A percentile compares a stretch with the other conserved stretches of the same genome.
phyloP scores from a whole-genome alignment of 768 basidiomycete genomes.

The Auricularia sp. region DNA sequence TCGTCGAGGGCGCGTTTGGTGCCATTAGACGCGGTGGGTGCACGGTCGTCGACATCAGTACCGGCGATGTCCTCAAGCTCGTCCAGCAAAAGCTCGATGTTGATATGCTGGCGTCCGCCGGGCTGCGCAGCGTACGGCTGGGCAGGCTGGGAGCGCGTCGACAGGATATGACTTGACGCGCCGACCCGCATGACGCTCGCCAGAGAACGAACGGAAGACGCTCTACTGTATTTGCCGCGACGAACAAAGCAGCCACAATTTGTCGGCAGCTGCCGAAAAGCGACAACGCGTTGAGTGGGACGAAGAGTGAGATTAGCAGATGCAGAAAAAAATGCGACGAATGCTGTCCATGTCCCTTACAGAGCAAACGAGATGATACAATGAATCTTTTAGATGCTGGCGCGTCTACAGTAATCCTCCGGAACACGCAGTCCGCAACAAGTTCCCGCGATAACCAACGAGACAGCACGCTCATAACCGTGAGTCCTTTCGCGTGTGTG shows the following conservation, averaged over 20 bases:
- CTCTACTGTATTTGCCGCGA: too few relatives aligned
- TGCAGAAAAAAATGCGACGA: not conserved
- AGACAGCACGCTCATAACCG: not conserved
- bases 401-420: not conserved
- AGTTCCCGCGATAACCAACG: not conserved
- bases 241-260: too few relatives aligned
- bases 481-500: not conserved
- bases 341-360: not conserved
- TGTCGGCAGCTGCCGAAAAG: too few relatives aligned
- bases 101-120: not conserved
- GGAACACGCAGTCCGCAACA: not conserved
- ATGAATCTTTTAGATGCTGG: not conserved
- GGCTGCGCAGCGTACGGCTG: not conserved
- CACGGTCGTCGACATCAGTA: not conserved
- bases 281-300: too few relatives aligned
- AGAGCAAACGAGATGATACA: constrained; percentile 1
- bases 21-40: not conserved
- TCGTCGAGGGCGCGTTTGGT: not conserved
- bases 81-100: not conserved
- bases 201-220: too few relatives aligned
- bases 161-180: not conserved
- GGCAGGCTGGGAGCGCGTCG: not conserved
- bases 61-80: not conserved
- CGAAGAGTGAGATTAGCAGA: not conserved
- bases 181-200: not conserved